phyloP scores from a whole-genome alignment of 495 filamentous ascomycete species.

The Penicillium salamii region DNA sequence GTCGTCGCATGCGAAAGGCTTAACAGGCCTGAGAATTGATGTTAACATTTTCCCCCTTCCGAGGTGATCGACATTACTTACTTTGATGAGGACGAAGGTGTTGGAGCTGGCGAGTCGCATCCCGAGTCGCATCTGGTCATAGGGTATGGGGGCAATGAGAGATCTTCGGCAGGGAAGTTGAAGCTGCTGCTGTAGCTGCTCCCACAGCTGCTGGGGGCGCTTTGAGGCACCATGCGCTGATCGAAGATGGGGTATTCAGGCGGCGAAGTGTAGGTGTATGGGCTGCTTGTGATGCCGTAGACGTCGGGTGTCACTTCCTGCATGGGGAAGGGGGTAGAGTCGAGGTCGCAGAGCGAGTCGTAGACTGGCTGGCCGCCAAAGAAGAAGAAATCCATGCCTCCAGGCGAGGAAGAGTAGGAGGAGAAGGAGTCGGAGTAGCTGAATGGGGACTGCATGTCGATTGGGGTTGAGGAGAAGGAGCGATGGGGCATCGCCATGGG shows the following conservation, averaged over 20 bases:
- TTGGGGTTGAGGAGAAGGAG: neutral
- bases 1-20: conserved; percentile 41
- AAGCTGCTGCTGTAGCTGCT: conserved; percentile 10
- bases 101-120: conserved; percentile 19
- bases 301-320: conserved; percentile 19
- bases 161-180: conserved; percentile 15
- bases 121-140: conserved; percentile 11
- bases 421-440: conserved; percentile 23
- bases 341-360: conserved; percentile 21
- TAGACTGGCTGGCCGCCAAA: conserved; percentile 22
- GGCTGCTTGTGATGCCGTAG: conserved; percentile 24
- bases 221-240: conserved; percentile 9
- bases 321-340: conserved; percentile 16
- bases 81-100: conserved; percentile 18
- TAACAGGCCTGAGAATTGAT: conserved; percentile 24
- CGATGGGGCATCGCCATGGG: neutral
- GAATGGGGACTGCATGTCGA: conserved; percentile 28
- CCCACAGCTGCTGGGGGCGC: conserved; percentile 18
- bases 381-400: conserved; percentile 31
- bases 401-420: conserved; percentile 27
- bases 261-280: conserved; percentile 17
- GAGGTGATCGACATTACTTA: conserved; percentile 6
- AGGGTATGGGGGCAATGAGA: conserved; percentile 19
- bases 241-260: conserved; percentile 16
- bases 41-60: neutral